Conservation (phyloP, 306 rosid genomes). For the Castanospermum australe region DNA sequence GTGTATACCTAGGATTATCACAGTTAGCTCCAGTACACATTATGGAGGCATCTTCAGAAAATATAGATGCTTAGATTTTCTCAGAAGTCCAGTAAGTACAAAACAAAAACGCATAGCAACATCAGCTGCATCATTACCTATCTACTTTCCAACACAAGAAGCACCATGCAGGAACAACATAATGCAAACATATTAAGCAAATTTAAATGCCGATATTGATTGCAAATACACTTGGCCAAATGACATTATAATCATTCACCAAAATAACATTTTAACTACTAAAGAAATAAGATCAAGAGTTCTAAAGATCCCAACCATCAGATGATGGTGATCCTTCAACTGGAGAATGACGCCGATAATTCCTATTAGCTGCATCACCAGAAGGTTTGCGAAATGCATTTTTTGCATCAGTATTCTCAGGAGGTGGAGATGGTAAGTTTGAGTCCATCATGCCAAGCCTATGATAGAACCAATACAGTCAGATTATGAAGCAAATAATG, state of each 20-base stretch:
- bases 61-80: not conserved
- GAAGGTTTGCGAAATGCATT: slow-evolving; percentile 73
- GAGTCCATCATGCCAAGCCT: slow-evolving; percentile 60
- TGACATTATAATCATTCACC: not conserved
- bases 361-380: slow-evolving; percentile 63
- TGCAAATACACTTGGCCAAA: not conserved
- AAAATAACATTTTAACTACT: slow-evolving; percentile 7
- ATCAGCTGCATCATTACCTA: not conserved
- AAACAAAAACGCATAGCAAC: not conserved
- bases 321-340: slow-evolving; percentile 58
- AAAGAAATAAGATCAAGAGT: slow-evolving; percentile 21
- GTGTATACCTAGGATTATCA: not conserved
- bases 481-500: slow-evolving; percentile 17
- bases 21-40: not conserved
- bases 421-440: slow-evolving; percentile 28
- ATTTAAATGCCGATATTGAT: not conserved
- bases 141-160: slow-evolving; percentile 14
- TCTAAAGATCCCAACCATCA: slow-evolving; percentile 60
- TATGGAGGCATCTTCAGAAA: not conserved
- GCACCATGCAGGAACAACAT: not conserved
- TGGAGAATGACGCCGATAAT: slow-evolving; percentile 81
- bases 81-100: not conserved
- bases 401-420: slow-evolving; percentile 46
- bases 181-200: not conserved
- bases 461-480: slow-evolving; percentile 7